Evolutionary conservation across 129 eudicot species (phyloP).

Genomic region (Saposhnikovia divaricata): DNA sequence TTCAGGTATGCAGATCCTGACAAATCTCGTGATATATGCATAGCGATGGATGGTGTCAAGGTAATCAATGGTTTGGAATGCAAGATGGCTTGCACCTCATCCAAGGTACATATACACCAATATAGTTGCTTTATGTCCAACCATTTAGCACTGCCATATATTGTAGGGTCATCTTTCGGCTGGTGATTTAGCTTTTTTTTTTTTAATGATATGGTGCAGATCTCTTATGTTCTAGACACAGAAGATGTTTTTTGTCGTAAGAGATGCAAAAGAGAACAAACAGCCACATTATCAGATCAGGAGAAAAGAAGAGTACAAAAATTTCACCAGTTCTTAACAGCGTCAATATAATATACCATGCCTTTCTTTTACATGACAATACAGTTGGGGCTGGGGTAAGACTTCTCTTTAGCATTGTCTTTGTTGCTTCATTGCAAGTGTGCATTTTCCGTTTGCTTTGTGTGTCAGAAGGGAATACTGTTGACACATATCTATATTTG

Average conservation of each 20-base stretch:
- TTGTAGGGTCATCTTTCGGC: background rate
- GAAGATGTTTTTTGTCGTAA: constrained; percentile 70
- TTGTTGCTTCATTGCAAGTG: background rate
- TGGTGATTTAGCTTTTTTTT: constrained; percentile 8
- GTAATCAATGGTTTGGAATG: constrained; percentile 77
- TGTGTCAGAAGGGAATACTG: background rate
- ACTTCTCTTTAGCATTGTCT: background rate
- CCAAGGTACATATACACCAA: constrained; percentile 43
- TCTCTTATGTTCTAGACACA: constrained; percentile 90
- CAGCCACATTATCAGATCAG: constrained; percentile 11
- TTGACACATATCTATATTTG: background rate
- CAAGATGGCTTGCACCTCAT: constrained; percentile 75
- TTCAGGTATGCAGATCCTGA: constrained; percentile 39
- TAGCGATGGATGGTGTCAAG: constrained; percentile 54
- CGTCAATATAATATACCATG: constrained; percentile 17
- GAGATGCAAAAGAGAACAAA: constrained; percentile 35
- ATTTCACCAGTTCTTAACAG: constrained; percentile 52
- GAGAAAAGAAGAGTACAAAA: constrained; percentile 38
- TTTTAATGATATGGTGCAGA: constrained; percentile 39
- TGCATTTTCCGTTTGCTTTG: background rate
- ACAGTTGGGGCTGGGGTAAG: background rate
- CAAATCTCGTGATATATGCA: constrained; percentile 41
- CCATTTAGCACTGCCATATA: background rate
- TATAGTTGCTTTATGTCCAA: background rate
- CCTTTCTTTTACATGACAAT: background rate